These are phyloP conservation scores for Candida corydali DNA, from an alignment of 805 yeast species.

Conservation along the genomic window DNA sequence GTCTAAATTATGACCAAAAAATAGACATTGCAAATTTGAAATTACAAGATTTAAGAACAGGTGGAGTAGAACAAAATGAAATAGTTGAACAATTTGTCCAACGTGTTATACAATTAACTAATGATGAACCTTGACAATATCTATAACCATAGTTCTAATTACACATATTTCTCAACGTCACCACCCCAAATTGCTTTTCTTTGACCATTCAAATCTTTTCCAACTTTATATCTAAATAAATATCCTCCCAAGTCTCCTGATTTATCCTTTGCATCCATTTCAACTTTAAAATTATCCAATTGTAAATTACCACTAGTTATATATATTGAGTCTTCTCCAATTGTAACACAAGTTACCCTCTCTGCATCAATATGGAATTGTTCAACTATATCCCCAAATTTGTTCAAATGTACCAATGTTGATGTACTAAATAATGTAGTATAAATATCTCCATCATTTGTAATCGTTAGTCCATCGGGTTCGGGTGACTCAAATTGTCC, in stretches of 20 bases:
- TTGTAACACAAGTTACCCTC: slow-evolving; percentile 61
- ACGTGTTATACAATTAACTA: slow-evolving; percentile 26
- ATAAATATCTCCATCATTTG: slow-evolving; percentile 52
- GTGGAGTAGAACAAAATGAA: slow-evolving; percentile 65
- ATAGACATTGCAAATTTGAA: slow-evolving; percentile 57
- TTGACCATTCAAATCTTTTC: slow-evolving; percentile 24
- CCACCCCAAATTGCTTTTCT: slow-evolving; percentile 30
- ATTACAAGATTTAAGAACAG: slow-evolving; percentile 53
- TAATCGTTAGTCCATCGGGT: slow-evolving; percentile 78
- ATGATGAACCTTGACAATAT: neutral
- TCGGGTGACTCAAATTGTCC: slow-evolving; percentile 35
- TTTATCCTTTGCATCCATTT: slow-evolving; percentile 18
- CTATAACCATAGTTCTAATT: slow-evolving; percentile 5
- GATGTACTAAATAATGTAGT: slow-evolving; percentile 64
- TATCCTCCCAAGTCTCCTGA: slow-evolving; percentile 59
- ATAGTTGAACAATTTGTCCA: slow-evolving; percentile 67
- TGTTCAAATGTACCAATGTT: slow-evolving; percentile 50
- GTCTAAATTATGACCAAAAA: slow-evolving; percentile 50
- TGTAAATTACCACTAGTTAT: slow-evolving; percentile 63
- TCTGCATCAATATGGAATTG: slow-evolving; percentile 55
- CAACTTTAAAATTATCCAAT: slow-evolving; percentile 33
- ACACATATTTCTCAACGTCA: slow-evolving; percentile 5
- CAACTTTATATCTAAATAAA: slow-evolving; percentile 42
- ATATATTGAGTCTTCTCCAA: slow-evolving; percentile 53
- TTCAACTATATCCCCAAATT: slow-evolving; percentile 47